These are phyloP conservation scores for Mycena sp. DNA, from an alignment of 1,284 basidiomycete genomes.

Conservation along the genomic window DNA sequence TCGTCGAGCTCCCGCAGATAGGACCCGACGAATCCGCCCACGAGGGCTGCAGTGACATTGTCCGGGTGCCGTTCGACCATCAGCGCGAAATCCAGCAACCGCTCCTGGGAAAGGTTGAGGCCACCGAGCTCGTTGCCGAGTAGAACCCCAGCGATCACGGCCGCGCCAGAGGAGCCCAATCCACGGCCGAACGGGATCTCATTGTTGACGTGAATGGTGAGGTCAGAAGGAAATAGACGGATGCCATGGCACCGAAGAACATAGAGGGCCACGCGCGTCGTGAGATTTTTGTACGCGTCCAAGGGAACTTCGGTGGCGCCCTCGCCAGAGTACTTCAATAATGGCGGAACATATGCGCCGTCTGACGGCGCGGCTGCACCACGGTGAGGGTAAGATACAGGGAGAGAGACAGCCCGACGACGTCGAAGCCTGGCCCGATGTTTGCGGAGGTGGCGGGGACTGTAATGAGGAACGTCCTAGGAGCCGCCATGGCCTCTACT, in stretches of 20 bases:
- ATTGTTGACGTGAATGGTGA: constrained; percentile 85
- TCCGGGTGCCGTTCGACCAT: constrained; percentile 99
- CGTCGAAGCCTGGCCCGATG: constrained; percentile 99
- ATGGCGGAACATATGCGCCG: constrained; percentile 59
- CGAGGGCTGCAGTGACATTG: constrained; percentile 97
- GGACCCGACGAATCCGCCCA: constrained; percentile 98
- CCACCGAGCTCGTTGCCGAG: constrained; percentile 87
- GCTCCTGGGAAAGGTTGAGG: constrained; percentile 73
- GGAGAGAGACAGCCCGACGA: constrained; percentile 96
- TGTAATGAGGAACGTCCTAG: constrained; percentile 66
- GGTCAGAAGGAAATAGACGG: constrained; percentile 77
- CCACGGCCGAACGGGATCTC: constrained; percentile 98
- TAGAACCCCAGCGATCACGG: constrained; percentile 95
- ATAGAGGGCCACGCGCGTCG: constrained; percentile 98
- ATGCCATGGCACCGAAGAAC: constrained; percentile 90
- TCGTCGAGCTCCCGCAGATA: constrained; percentile 94
- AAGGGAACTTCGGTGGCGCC: constrained; percentile 93
- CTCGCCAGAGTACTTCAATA: constrained; percentile 86
- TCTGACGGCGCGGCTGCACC: constrained; percentile 48
- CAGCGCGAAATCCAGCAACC: constrained; percentile 94
- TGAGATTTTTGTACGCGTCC: constrained; percentile 96
- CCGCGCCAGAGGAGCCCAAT: constrained; percentile 96
- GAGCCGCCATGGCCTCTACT: neutral
- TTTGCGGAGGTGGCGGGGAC: constrained; percentile 98
- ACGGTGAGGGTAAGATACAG: constrained; percentile 87